Percentiles rank a stretch among this genome's conserved stretches.
phyloP scores from a whole-genome alignment of 192 early-diverging fungal species.

The Backusella psychrophila region DNA sequence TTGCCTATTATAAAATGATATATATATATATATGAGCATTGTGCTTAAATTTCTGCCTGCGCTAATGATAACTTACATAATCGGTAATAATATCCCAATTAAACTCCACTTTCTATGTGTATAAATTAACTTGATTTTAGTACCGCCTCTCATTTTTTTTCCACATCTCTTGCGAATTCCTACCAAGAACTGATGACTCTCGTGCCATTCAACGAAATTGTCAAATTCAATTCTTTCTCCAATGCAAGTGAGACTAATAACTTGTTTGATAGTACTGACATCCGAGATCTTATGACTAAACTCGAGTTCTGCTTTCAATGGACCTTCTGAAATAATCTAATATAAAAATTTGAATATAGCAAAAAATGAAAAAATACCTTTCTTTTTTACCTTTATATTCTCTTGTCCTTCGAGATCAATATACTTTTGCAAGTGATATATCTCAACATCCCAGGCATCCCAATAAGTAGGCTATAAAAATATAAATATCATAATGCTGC shows the following conservation, averaged over 20 bases:
- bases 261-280: conserved; percentile 70
- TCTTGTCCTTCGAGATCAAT: conserved; percentile 51
- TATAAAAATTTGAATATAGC: neutral
- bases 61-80: conserved; percentile 18
- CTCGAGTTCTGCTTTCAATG: conserved; percentile 72
- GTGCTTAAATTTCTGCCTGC: neutral
- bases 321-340: conserved; percentile 73
- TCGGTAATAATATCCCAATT: conserved; percentile 83
- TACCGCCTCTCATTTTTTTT: neutral
- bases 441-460: conserved; percentile 75
- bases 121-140: neutral
- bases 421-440: conserved; percentile 91
- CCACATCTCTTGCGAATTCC: neutral
- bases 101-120: conserved; percentile 85
- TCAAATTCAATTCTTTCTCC: conserved; percentile 84
- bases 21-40: neutral
- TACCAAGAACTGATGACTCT: conserved; percentile 83
- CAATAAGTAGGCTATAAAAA: conserved; percentile 47
- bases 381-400: conserved; percentile 35
- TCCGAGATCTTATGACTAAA: conserved; percentile 62
- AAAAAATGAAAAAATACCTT: neutral
- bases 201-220: conserved; percentile 88
- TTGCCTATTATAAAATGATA: conserved; percentile 55
- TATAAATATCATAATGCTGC: conserved; percentile 33
- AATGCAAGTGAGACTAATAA: conserved; percentile 72